Percentiles rank a stretch among this genome's conserved stretches.
These are phyloP conservation scores for Thalassiosira profunda DNA, from an alignment of 108 stramenopile species.

Conservation along the genomic window DNA sequence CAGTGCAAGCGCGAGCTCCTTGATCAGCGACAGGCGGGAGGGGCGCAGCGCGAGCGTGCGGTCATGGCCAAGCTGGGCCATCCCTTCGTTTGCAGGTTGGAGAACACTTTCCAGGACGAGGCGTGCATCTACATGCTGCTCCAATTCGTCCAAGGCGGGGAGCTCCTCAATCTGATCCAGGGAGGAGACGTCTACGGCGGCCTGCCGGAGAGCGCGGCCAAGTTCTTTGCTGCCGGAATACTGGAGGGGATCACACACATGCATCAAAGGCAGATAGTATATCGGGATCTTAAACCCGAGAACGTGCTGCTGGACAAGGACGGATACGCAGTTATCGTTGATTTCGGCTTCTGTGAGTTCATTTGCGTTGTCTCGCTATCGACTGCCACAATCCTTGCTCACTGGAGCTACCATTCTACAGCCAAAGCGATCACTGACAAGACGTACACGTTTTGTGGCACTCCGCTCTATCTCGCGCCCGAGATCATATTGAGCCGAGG, in stretches of 20 bases:
- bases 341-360: constrained; percentile 92
- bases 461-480: constrained; percentile 96
- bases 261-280: constrained; percentile 87
- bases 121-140: constrained; percentile 63
- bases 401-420: not conserved
- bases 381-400: constrained; percentile 47
- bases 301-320: constrained; percentile 90
- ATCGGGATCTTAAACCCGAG: constrained; percentile 97
- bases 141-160: constrained; percentile 59
- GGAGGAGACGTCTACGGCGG: constrained; percentile 78
- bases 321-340: constrained; percentile 92
- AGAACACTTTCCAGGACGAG: constrained; percentile 90
- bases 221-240: constrained; percentile 80
- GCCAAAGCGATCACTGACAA: constrained; percentile 89
- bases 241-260: constrained; percentile 67
- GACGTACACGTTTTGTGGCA: constrained; percentile 95
- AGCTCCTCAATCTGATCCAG: constrained; percentile 85
- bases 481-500: constrained; percentile 94
- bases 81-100: constrained; percentile 90
- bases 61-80: constrained; percentile 93
- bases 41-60: constrained; percentile 95
- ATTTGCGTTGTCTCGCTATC: not conserved
- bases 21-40: constrained; percentile 87
- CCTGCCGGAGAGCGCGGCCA: constrained; percentile 60
- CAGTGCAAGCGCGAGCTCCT: constrained; percentile 89